Evolutionary conservation across 768 basidiomycete species (phyloP).

Genomic region (Suillus decipiens): DNA sequence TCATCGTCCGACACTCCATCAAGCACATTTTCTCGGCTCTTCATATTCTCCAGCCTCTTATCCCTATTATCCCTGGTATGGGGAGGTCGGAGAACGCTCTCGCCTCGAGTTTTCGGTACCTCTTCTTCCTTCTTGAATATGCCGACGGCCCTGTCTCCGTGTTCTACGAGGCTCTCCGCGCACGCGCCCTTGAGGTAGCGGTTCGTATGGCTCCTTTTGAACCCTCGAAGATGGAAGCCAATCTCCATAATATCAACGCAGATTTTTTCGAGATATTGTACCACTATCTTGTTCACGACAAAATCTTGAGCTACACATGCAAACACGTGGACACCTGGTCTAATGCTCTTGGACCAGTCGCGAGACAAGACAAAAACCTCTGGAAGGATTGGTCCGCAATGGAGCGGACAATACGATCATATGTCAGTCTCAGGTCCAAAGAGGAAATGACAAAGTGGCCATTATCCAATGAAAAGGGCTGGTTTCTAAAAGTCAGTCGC

Average conservation of each 20-base stretch:
- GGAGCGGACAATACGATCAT: not conserved
- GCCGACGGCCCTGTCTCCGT: not conserved
- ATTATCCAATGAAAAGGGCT: not conserved
- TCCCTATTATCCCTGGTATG: not conserved
- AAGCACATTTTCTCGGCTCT: not conserved
- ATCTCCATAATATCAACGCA: not conserved
- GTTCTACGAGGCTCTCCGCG: not conserved
- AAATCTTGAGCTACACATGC: slow-evolving; percentile 2
- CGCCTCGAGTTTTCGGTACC: not conserved
- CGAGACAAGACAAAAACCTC: not conserved
- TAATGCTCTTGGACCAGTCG: not conserved
- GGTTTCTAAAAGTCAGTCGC: not conserved
- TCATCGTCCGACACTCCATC: not conserved
- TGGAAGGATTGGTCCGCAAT: not conserved
- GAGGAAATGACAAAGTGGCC: not conserved
- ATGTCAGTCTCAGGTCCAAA: not conserved
- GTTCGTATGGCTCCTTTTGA: not conserved
- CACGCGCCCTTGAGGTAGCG: not conserved
- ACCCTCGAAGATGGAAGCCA: not conserved
- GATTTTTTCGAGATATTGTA: not conserved
- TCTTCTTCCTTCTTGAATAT: too few species aligned
- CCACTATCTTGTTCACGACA: slow-evolving; percentile 1
- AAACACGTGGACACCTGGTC: slow-evolving; percentile 1
- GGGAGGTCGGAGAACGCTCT: not conserved
- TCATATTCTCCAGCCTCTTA: not conserved